Evolutionary conservation across 257 asterid genomes (phyloP).

Genomic region (Primulina huaijiensis): DNA sequence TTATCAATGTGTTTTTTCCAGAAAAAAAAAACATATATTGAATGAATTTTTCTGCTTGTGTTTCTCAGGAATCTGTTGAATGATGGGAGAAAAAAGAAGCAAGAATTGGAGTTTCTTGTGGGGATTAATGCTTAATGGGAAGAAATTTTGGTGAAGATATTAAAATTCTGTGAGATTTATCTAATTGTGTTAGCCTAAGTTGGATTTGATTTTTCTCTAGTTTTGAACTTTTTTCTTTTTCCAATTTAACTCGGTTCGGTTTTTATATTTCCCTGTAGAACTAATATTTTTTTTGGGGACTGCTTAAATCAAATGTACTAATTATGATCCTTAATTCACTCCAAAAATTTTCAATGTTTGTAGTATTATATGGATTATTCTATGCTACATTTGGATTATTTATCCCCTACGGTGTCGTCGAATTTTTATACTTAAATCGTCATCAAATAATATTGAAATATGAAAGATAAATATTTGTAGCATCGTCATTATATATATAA

Average conservation of each 20-base stretch:
- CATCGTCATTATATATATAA: too few species aligned
- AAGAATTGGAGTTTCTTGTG: background rate
- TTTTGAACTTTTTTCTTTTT: background rate
- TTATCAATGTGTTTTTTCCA: too few species aligned
- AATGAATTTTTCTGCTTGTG: background rate
- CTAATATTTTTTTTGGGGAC: background rate
- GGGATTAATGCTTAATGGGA: background rate
- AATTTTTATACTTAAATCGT: too few species aligned
- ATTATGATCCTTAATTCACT: background rate
- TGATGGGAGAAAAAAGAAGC: slow-evolving; percentile 4
- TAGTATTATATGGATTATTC: too few species aligned
- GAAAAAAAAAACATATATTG: too few species aligned
- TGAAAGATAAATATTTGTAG: too few species aligned
- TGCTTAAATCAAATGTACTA: background rate
- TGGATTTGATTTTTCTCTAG: background rate
- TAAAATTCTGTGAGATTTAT: background rate
- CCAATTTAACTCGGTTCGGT: too few species aligned
- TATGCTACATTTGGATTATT: too few species aligned
- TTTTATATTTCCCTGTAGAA: background rate
- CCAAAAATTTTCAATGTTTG: background rate
- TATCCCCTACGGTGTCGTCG: too few species aligned
- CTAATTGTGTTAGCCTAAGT: slow-evolving; percentile 4
- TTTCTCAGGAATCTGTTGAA: slow-evolving; percentile 2
- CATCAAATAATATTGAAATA: too few species aligned
- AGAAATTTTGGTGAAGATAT: background rate